These are phyloP conservation scores for Saccharomycopsis oosterbeekiorum DNA, from an alignment of 805 yeast species.

Conservation along the genomic window DNA sequence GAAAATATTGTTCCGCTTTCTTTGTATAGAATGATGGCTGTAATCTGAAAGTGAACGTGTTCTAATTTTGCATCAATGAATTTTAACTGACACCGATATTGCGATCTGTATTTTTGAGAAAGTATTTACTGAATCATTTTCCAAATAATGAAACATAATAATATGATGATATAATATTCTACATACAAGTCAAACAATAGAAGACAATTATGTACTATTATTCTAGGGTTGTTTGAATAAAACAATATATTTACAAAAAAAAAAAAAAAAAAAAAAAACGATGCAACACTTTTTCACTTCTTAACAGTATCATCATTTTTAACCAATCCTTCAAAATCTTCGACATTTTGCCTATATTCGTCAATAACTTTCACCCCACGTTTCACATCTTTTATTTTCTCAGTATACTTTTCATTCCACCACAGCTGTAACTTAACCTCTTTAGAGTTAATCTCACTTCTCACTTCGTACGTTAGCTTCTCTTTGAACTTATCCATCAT, in stretches of 20 bases:
- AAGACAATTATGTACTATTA: not conserved
- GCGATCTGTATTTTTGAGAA: too few species aligned
- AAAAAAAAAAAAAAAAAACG: not conserved
- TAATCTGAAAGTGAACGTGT: not conserved
- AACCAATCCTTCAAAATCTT: not conserved
- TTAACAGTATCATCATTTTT: not conserved
- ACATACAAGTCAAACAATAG: too few species aligned
- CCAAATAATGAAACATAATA: too few species aligned
- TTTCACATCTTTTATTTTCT: not conserved
- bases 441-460: constrained; percentile 6
- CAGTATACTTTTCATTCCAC: constrained; percentile 2
- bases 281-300: not conserved
- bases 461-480: not conserved
- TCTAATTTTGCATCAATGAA: not conserved
- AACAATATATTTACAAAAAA: not conserved
- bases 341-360: constrained; percentile 6
- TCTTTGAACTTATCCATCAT: constrained; percentile 9
- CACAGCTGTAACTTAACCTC: constrained; percentile 2
- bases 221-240: not conserved
- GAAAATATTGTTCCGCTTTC: too few species aligned
- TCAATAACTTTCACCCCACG: not conserved
- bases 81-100: too few species aligned
- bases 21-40: not conserved
- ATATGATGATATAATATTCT: too few species aligned
- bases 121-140: too few species aligned